Percentiles rank a stretch among this genome's conserved stretches.
Conservation (phyloP, 257 asterid species). For the Nyctanthes arbortristis region DNA sequence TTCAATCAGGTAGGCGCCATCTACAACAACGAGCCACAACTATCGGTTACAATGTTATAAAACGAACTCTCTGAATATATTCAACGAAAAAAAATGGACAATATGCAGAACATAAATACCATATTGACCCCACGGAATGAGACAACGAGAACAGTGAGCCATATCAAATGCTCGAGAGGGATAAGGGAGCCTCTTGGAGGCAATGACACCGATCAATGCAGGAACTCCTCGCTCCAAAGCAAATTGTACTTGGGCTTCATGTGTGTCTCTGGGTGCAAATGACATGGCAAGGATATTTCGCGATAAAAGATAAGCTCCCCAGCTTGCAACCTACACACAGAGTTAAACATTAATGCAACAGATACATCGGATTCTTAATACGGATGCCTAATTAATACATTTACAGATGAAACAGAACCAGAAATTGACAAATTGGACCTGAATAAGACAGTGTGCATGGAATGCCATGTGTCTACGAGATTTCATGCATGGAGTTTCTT, state of each 20-base stretch:
- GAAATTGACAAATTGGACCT: background rate
- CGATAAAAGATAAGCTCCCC: slow-evolving; percentile 89
- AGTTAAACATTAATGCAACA: background rate
- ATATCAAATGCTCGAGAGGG: slow-evolving; percentile 79
- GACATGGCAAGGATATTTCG: slow-evolving; percentile 73
- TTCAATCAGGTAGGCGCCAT: slow-evolving; percentile 74
- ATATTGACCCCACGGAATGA: slow-evolving; percentile 85
- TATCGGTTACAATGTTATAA: background rate
- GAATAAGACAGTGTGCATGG: slow-evolving; percentile 22
- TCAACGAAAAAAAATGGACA: background rate
- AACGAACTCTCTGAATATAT: background rate
- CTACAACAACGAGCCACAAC: slow-evolving; percentile 28
- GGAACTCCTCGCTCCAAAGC: slow-evolving; percentile 92
- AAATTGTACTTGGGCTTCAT: slow-evolving; percentile 87
- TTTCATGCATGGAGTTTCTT: slow-evolving; percentile 20
- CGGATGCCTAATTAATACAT: background rate
- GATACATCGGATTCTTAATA: background rate
- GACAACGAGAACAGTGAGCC: slow-evolving; percentile 97
- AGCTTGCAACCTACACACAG: slow-evolving; percentile 69
- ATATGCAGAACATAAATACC: slow-evolving; percentile 31
- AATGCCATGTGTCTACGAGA: slow-evolving; percentile 21
- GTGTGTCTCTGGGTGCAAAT: slow-evolving; percentile 90
- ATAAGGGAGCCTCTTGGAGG: slow-evolving; percentile 88
- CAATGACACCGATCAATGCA: slow-evolving; percentile 83
- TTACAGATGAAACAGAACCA: background rate